A percentile compares a stretch with the other conserved stretches of the same genome.
Evolutionary conservation across 176 grass and related monocot species (phyloP).

Genomic region (Sorghum bicolor): Sorghum_bicolor_NCBIv3 NC_012871.2:8223501-8224000

Average conservation of each 20-base stretch:
- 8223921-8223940: background rate
- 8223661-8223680: background rate
- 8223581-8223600: conserved; percentile 57
- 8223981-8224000: background rate
- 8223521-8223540: conserved; percentile 40
- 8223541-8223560: conserved; percentile 55
- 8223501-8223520: background rate
- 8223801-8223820: background rate
- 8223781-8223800: background rate
- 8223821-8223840: background rate
- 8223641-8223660: background rate
- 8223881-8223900: conserved; percentile 1
- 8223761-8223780: conserved; percentile 12
- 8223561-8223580: conserved; percentile 56
- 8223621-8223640: conserved; percentile 63
- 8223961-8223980: background rate
- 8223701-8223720: background rate
- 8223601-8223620: conserved; percentile 58
- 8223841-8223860: background rate
- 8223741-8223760: conserved; percentile 5
- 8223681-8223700: background rate
- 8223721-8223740: background rate
- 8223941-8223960: background rate
- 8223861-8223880: background rate
- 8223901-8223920: background rate